A percentile compares a stretch with the other conserved stretches of the same genome.
These are phyloP conservation scores for Xylaria sp. DNA, from an alignment of 2,329 filamentous ascomycete species.

Conservation along the genomic window DNA sequence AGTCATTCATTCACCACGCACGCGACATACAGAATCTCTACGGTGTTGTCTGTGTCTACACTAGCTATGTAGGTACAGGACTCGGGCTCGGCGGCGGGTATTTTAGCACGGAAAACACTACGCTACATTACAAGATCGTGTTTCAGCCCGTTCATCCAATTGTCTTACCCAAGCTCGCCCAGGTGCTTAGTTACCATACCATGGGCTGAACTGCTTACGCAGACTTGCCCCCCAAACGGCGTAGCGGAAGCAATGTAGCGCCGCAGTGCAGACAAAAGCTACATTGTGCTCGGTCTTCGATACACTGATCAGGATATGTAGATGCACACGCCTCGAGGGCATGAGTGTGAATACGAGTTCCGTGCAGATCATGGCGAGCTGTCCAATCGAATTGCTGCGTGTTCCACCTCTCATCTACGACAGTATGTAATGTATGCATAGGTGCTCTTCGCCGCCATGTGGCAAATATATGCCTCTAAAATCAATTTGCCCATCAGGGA, in stretches of 20 bases:
- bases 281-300: not conserved
- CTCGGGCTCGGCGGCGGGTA: no score
- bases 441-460: not conserved
- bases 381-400: conserved; percentile 3
- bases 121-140: not conserved
- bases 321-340: not conserved
- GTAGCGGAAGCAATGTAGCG: not conserved
- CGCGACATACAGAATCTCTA: no score
- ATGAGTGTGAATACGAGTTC: conserved; percentile 17
- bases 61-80: no score
- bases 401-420: no score
- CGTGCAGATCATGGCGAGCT: not conserved
- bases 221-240: conserved; percentile 4
- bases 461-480: not conserved
- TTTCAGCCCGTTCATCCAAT: no score
- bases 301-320: not conserved
- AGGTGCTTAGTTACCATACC: not conserved
- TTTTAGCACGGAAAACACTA: not conserved
- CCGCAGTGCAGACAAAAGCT: not conserved
- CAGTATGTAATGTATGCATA: no score
- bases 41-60: no score
- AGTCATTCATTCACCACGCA: no score
- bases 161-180: not conserved
- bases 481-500: no score
- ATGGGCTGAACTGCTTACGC: not conserved